Conservation (phyloP, 352 stramenopile species). For the Halophytophthora batemanensis region DNA sequence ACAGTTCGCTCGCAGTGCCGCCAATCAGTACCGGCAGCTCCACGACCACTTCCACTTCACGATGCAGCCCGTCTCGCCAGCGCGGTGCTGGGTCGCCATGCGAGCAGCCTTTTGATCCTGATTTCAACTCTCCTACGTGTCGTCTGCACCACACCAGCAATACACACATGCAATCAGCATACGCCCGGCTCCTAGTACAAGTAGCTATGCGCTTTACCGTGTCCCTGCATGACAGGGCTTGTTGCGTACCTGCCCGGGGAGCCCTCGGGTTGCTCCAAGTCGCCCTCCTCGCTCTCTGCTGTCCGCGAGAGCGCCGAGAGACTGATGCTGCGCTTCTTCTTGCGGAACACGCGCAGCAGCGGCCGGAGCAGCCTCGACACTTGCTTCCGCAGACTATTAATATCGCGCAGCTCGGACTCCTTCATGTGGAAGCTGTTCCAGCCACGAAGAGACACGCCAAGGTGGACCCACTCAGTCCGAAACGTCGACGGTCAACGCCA, state of each 20-base stretch:
- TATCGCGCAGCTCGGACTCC: conserved; percentile 43
- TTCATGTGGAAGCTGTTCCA: conserved; percentile 41
- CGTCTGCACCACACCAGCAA: conserved; percentile 1
- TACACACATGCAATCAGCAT: neutral
- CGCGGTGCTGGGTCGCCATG: neutral
- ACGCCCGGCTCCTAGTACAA: no score
- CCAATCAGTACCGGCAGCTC: conserved; percentile 49
- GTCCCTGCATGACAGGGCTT: neutral
- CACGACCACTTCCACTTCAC: conserved; percentile 27
- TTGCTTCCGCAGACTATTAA: conserved; percentile 46
- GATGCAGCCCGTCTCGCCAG: conserved; percentile 25
- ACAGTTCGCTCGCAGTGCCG: conserved; percentile 35
- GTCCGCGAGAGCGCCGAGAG: conserved; percentile 25
- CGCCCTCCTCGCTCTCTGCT: conserved; percentile 6
- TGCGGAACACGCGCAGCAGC: conserved; percentile 37
- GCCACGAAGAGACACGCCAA: neutral
- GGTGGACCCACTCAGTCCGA: neutral
- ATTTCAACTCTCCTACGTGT: conserved; percentile 10
- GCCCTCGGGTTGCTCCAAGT: conserved; percentile 12
- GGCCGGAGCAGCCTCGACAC: conserved; percentile 40
- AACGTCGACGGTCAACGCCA: neutral
- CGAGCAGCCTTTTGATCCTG: conserved; percentile 12
- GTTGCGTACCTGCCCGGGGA: conserved; percentile 10
- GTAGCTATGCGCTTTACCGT: no score
- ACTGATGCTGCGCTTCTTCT: conserved; percentile 42